Conservation (phyloP, 495 filamentous ascomycete species). For the Xylaria intraflava region DNA sequence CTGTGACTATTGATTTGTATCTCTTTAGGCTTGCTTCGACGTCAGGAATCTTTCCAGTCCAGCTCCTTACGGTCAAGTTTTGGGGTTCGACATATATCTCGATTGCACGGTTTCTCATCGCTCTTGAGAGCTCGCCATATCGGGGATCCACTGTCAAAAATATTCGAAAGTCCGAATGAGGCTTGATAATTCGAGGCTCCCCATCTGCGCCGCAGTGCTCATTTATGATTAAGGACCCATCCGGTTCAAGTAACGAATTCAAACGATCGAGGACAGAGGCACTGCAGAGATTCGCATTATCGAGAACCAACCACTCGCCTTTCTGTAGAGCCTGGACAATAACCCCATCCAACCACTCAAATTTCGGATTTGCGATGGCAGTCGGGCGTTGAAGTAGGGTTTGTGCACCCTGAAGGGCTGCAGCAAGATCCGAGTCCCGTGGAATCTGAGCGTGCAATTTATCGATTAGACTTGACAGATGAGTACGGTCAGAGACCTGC, state of each 20-base stretch:
- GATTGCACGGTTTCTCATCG: conserved; percentile 92
- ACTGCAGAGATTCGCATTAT: conserved; percentile 95
- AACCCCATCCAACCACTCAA: conserved; percentile 93
- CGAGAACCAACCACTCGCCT: conserved; percentile 88
- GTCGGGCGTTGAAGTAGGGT: conserved; percentile 38
- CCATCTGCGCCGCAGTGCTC: conserved; percentile 82
- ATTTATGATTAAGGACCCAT: conserved; percentile 81
- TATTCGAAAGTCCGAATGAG: conserved; percentile 82
- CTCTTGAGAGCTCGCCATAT: conserved; percentile 88
- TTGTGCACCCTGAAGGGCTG: conserved; percentile 25
- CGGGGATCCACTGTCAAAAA: conserved; percentile 92
- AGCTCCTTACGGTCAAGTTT: conserved; percentile 8
- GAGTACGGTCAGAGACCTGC: conserved; percentile 23
- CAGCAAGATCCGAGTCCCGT: conserved; percentile 20
- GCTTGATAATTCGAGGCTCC: conserved; percentile 67
- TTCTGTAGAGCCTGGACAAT: conserved; percentile 79
- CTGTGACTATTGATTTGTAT: conserved; percentile 22
- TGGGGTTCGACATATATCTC: conserved; percentile 69
- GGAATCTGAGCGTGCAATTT: conserved; percentile 20
- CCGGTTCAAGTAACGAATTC: conserved; percentile 89
- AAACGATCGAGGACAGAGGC: conserved; percentile 89
- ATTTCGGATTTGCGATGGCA: conserved; percentile 61
- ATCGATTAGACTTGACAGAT: conserved; percentile 28
- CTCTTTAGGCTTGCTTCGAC: conserved; percentile 39
- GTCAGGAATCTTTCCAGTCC: conserved; percentile 27